Evolutionary conservation across 2,329 filamentous ascomycete genomes (phyloP).

Genomic region (Colletotrichum sp.): DNA sequence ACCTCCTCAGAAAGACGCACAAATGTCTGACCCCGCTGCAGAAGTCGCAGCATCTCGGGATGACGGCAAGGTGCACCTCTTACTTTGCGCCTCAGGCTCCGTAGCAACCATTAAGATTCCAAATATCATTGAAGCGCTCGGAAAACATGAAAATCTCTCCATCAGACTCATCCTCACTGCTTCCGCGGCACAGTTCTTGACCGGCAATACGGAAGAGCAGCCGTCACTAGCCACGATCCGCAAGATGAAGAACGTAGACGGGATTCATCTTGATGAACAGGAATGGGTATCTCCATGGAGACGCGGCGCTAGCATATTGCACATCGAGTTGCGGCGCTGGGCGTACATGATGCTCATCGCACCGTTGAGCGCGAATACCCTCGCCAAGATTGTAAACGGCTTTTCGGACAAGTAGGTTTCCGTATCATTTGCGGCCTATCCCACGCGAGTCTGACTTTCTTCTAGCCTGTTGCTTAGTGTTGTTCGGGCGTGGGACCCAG

Average conservation of each 20-base stretch:
- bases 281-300: constrained; percentile 85
- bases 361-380: constrained; percentile 81
- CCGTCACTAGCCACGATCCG: constrained; percentile 67
- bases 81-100: constrained; percentile 7
- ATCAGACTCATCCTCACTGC: constrained; percentile 86
- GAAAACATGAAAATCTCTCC: constrained; percentile 61
- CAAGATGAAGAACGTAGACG: constrained; percentile 74
- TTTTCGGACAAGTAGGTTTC: constrained; percentile 67
- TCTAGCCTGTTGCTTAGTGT: constrained; percentile 51
- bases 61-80: constrained; percentile 17
- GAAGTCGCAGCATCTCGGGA: constrained; percentile 10
- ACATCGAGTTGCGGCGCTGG: constrained; percentile 87
- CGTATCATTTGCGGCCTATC: fast-evolving
- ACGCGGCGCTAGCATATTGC: constrained; percentile 79
- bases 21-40: constrained; percentile 16
- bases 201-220: constrained; percentile 78
- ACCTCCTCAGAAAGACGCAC: neutral
- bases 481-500: constrained; percentile 86
- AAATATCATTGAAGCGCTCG: constrained; percentile 66
- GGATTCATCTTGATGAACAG: constrained; percentile 80
- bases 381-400: constrained; percentile 84
- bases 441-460: neutral
- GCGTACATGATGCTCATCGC: constrained; percentile 81
- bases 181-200: constrained; percentile 77
- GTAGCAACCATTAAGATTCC: constrained; percentile 82